These are phyloP conservation scores for Melastoma malabathricum DNA, from an alignment of 345 rosid genomes.

Conservation along the genomic window DNA sequence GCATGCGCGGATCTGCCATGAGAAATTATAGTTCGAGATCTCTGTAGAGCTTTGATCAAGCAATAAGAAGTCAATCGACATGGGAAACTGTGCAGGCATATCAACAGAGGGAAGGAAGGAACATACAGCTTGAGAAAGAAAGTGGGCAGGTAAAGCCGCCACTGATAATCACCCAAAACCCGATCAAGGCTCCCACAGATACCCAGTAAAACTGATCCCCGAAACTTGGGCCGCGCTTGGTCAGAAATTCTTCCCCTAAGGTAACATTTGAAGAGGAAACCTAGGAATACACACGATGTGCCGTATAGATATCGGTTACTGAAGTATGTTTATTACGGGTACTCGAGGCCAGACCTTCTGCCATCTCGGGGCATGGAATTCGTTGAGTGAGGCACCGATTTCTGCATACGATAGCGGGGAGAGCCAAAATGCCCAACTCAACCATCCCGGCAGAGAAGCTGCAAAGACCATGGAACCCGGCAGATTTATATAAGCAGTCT, in stretches of 20 bases:
- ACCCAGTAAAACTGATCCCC: conserved; percentile 21
- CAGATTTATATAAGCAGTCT: no score
- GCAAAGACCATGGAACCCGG: conserved; percentile 8
- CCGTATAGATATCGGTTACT: no score
- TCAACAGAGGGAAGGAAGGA: no score
- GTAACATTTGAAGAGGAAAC: conserved; percentile 19
- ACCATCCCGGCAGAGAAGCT: conserved; percentile 39
- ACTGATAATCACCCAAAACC: conserved; percentile 28
- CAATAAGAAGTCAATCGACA: no score
- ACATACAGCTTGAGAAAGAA: conserved; percentile 16
- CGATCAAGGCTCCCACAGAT: conserved; percentile 24
- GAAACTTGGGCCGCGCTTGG: conserved; percentile 20
- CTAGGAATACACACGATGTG: conserved; percentile 9
- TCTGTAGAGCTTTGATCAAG: conserved; percentile 16
- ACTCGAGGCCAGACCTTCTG: conserved; percentile 31
- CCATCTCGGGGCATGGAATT: conserved; percentile 47
- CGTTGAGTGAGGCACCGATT: conserved; percentile 28
- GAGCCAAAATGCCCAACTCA: conserved; percentile 40
- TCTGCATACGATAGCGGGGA: conserved; percentile 38
- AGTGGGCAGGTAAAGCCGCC: conserved; percentile 23
- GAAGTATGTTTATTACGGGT: conserved; percentile 1
- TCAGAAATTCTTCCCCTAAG: conserved; percentile 19
- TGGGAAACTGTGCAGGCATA: no score
- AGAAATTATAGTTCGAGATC: conserved; percentile 14
- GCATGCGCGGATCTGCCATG: conserved; percentile 10